A percentile compares a stretch with the other conserved stretches of the same genome.
phyloP scores from a whole-genome alignment of 78 protist species.

The Cavenderia fasciculata region DNA sequence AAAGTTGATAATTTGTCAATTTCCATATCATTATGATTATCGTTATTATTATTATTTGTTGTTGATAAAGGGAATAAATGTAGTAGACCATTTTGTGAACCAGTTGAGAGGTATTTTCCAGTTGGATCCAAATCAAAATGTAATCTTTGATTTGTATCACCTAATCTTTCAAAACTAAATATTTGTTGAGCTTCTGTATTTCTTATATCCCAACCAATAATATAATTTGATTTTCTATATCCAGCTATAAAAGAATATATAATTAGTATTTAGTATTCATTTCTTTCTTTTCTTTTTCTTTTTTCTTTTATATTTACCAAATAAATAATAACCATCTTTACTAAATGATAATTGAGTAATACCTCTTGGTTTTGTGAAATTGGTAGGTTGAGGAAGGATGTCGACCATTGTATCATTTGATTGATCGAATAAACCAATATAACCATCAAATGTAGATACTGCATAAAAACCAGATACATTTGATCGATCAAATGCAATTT shows the following conservation, averaged over 20 bases:
- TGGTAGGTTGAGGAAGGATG: conserved; percentile 15
- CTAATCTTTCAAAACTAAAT: not conserved
- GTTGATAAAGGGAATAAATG: no score
- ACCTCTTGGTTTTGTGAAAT: not conserved
- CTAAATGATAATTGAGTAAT: conserved; percentile 33
- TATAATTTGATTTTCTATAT: conserved; percentile 52
- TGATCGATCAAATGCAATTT: conserved; percentile 34
- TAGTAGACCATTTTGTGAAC: conserved; percentile 43
- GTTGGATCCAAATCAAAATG: conserved; percentile 39
- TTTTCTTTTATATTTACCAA: no score
- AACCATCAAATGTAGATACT: conserved; percentile 42
- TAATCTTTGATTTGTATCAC: conserved; percentile 30
- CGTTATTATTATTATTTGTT: no score
- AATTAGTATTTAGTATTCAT: no score
- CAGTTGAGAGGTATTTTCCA: conserved; percentile 40
- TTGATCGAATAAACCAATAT: conserved; percentile 51
- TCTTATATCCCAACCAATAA: conserved; percentile 65
- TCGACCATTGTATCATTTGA: conserved; percentile 17
- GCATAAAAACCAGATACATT: conserved; percentile 9
- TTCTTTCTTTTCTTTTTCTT: no score
- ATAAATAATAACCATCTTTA: conserved; percentile 35
- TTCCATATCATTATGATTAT: no score
- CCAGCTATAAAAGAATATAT: no score
- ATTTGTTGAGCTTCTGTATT: conserved; percentile 17
- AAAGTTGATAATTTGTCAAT: no score